phyloP scores from a whole-genome alignment of 2,329 filamentous ascomycete genomes.

The Dothistroma septosporum region DNA sequence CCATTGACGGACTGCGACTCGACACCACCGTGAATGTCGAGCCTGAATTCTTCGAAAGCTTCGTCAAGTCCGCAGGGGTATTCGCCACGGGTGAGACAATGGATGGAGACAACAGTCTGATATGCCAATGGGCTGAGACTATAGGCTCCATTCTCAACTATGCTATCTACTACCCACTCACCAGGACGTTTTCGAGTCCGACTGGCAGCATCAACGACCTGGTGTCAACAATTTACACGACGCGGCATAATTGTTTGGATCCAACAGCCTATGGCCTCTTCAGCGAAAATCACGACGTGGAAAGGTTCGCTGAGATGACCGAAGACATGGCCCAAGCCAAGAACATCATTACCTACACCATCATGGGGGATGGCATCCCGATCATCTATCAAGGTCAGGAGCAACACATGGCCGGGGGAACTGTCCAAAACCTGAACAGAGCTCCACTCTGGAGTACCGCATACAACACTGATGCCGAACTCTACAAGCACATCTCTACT shows the following conservation, averaged over 20 bases:
- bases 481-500: conserved; percentile 40
- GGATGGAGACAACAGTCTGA: conserved; percentile 30
- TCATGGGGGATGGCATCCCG: conserved; percentile 42
- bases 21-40: conserved; percentile 40
- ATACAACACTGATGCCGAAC: conserved; percentile 38
- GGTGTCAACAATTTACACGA: conserved; percentile 32
- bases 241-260: conserved; percentile 37
- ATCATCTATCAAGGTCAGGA: conserved; percentile 44
- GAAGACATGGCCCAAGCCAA: conserved; percentile 36
- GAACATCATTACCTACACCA: conserved; percentile 38
- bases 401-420: conserved; percentile 38
- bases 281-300: conserved; percentile 41
- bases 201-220: conserved; percentile 39
- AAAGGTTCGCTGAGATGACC: conserved; percentile 38
- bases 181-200: conserved; percentile 35
- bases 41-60: conserved; percentile 36
- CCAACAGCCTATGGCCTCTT: conserved; percentile 38
- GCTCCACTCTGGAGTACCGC: conserved; percentile 38
- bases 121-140: conserved; percentile 36
- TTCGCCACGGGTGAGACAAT: conserved; percentile 40
- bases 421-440: conserved; percentile 33
- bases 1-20: conserved; percentile 39
- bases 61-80: conserved; percentile 34
- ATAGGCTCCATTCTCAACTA: conserved; percentile 40
- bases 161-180: conserved; percentile 38